Evolutionary conservation across 306 rosid genomes (phyloP).

Genomic region (Pueraria montana): DNA sequence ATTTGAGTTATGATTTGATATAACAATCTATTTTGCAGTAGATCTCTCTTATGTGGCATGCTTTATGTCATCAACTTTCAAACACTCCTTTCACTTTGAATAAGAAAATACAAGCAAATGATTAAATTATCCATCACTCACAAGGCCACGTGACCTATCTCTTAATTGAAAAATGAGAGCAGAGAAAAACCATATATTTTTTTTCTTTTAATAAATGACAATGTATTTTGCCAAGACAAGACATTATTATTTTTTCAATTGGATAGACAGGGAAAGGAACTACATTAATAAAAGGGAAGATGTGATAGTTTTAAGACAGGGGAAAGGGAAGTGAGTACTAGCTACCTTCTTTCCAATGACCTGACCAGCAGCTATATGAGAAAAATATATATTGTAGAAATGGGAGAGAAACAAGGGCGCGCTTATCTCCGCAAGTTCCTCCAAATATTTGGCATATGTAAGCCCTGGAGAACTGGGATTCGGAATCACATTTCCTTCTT

Average conservation of each 20-base stretch:
- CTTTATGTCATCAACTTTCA: not conserved
- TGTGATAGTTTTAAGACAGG: not conserved
- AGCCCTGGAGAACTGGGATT: slow-evolving; percentile 71
- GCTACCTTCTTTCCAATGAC: slow-evolving; percentile 80
- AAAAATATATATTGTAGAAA: slow-evolving; percentile 83
- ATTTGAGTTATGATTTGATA: not conserved
- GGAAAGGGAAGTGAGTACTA: slow-evolving; percentile 15
- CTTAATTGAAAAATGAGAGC: not conserved
- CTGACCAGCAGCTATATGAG: slow-evolving; percentile 86
- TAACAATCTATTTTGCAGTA: slow-evolving; percentile 1
- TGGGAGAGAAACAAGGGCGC: slow-evolving; percentile 87
- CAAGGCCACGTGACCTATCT: not conserved
- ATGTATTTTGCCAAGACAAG: not conserved
- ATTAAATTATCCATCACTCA: not conserved
- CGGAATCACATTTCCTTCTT: slow-evolving; percentile 67
- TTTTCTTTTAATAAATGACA: not conserved
- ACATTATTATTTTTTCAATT: not conserved
- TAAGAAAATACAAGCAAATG: not conserved
- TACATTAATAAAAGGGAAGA: too few species aligned
- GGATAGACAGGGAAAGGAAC: slow-evolving; percentile 9
- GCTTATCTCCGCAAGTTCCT: slow-evolving; percentile 68
- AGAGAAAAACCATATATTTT: not conserved
- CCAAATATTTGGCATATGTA: slow-evolving; percentile 75
- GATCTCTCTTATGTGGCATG: not conserved
- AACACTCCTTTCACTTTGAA: not conserved